Conservation (phyloP, 2,329 filamentous ascomycete species). For the Colletotrichum graminicola region DNA sequence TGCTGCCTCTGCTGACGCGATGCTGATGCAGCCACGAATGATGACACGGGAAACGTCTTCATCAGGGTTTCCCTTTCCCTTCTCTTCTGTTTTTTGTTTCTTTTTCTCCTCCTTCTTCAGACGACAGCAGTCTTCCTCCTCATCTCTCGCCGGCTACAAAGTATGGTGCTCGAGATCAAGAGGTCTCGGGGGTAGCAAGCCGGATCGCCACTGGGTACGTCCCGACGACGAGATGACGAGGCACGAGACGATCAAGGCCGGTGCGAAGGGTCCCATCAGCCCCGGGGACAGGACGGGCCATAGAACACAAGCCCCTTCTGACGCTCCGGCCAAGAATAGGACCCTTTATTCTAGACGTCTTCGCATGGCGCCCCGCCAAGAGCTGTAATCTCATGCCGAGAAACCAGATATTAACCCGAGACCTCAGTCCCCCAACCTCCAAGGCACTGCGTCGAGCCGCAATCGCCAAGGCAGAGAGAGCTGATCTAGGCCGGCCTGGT, state of each 20-base stretch:
- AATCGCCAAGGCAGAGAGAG: slow-evolving; percentile 19
- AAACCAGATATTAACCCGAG: slow-evolving; percentile 9
- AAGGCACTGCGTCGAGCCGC: slow-evolving; percentile 23
- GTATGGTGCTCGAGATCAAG: neutral
- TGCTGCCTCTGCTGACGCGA: neutral
- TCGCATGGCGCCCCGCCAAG: neutral
- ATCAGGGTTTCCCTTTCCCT: neutral
- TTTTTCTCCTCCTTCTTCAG: neutral
- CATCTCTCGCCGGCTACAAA: neutral
- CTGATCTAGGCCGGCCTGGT: slow-evolving; percentile 18
- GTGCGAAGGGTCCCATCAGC: neutral
- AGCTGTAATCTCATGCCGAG: neutral
- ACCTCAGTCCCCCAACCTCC: neutral
- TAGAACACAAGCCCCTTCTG: slow-evolving; percentile 2
- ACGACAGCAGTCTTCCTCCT: slow-evolving; percentile 21
- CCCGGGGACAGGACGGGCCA: neutral
- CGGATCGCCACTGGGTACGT: neutral
- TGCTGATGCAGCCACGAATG: slow-evolving; percentile 9
- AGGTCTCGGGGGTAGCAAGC: slow-evolving; percentile 9
- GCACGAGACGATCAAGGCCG: neutral
- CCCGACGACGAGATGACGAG: slow-evolving; percentile 32
- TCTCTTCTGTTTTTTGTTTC: neutral
- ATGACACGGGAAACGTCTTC: slow-evolving; percentile 11
- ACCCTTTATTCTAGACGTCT: neutral
- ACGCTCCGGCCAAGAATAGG: slow-evolving; percentile 13